Evolutionary conservation across 1,284 basidiomycete genomes (phyloP).

Genomic region (Volvariella surrecta): DNA sequence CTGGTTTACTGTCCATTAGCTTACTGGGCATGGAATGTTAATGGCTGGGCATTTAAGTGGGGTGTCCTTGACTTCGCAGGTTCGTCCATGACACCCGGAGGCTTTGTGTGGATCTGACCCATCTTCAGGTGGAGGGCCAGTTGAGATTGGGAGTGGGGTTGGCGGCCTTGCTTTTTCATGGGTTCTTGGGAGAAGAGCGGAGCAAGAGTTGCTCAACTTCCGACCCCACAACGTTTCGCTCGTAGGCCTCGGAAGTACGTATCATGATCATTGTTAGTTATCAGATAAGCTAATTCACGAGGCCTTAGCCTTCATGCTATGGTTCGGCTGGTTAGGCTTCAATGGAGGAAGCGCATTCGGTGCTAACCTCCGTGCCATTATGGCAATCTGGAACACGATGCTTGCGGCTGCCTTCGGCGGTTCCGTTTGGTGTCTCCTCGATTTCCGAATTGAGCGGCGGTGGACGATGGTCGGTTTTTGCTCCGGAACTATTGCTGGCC

Average conservation of each 20-base stretch:
- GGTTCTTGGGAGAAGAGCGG: conserved; percentile 67
- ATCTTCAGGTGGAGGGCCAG: conserved; percentile 76
- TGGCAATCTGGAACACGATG: conserved; percentile 89
- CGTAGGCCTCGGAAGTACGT: conserved; percentile 74
- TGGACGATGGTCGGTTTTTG: conserved; percentile 87
- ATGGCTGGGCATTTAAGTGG: conserved; percentile 87
- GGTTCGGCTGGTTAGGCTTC: conserved; percentile 81
- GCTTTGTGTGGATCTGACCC: conserved; percentile 6
- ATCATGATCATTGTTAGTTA: conserved; percentile 15
- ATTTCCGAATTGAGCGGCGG: conserved; percentile 77
- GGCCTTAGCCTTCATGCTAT: conserved; percentile 53
- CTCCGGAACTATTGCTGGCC: conserved; percentile 78
- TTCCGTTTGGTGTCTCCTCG: conserved; percentile 84
- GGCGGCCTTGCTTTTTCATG: conserved; percentile 86
- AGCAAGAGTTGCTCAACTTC: conserved; percentile 82
- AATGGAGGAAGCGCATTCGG: conserved; percentile 80
- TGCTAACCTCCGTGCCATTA: conserved; percentile 82
- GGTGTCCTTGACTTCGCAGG: conserved; percentile 85
- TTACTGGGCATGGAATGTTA: conserved; percentile 31
- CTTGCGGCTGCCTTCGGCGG: conserved; percentile 70
- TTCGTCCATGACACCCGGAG: conserved; percentile 11
- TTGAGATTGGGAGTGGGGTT: conserved; percentile 88
- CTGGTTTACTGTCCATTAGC: conserved; percentile 74
- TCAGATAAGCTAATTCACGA: too few relatives aligned
- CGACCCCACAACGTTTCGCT: conserved; percentile 90